These are phyloP conservation scores for Phytophthora vignae DNA, from an alignment of 352 stramenopile genomes.

Conservation along the genomic window DNA sequence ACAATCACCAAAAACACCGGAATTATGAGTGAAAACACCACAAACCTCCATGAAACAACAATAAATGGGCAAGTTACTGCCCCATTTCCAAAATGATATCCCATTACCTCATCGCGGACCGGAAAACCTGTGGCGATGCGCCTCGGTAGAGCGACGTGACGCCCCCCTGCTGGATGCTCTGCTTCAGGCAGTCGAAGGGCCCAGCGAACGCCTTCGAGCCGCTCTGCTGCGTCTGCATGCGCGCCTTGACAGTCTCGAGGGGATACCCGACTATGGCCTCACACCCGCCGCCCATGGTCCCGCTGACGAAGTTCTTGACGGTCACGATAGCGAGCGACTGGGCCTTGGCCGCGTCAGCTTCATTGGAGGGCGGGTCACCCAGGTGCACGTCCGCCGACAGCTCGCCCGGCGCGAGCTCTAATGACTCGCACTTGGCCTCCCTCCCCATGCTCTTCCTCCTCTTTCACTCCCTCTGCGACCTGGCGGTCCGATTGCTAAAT, in stretches of 20 bases:
- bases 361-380: background rate
- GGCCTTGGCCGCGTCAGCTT: constrained; percentile 3
- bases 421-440: constrained; percentile 31
- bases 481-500: background rate
- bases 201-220: constrained; percentile 42
- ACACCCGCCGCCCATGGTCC: constrained; percentile 62
- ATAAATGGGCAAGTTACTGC: constrained; percentile 16
- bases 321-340: constrained; percentile 62
- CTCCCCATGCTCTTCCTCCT: constrained; percentile 34
- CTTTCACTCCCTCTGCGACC: background rate
- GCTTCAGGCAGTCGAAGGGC: constrained; percentile 61
- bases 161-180: constrained; percentile 63
- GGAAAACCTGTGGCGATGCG: constrained; percentile 74
- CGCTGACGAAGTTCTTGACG: constrained; percentile 71
- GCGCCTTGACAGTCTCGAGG: constrained; percentile 73
- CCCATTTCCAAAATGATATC: constrained; percentile 17
- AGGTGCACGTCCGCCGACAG: constrained; percentile 23
- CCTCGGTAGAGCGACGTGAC: constrained; percentile 70
- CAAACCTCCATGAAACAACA: background rate
- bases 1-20: constrained; percentile 12
- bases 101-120: constrained; percentile 65
- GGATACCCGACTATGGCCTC: constrained; percentile 73
- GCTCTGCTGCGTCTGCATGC: constrained; percentile 70
- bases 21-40: constrained; percentile 10
- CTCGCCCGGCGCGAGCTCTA: constrained; percentile 33